Evolutionary conservation across 2,329 filamentous ascomycete genomes (phyloP), one percentile per base, ranked within the genome.

Genomic region (Gaeumannomyces tritici): DNA sequence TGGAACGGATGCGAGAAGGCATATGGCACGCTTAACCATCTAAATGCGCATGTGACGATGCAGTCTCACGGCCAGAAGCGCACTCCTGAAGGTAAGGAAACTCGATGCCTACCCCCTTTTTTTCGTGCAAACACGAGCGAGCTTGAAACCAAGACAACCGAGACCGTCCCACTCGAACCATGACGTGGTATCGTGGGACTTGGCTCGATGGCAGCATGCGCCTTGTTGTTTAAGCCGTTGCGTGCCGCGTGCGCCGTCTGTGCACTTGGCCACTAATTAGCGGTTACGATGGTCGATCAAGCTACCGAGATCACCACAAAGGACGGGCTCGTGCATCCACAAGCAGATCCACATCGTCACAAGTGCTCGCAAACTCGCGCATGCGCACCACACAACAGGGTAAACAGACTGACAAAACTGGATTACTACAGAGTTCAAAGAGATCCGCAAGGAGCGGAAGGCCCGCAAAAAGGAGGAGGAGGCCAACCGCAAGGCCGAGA

Each of bases 381-480:
- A 8, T 47, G 56, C 57, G 18, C n/a, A 7, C 7, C 7, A 24
- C n/a, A n/a, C n/a, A 3, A 51, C 2, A 3, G n/a, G 42, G 24
- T 21, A 6, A 51, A n/a, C 6, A 5, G 2, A 51, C 42, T 51
- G 6, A 51, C 42, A 8, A n/a, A n/a, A 51, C 5, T 1, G 9
- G 9, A 51, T 51, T n/a, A 2, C 4, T n/a, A 67, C 72, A 98
- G 95, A 98, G 76, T 98, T 99, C 79, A 99, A 99, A 74, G 95
- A 99, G 72, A 97, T 98, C 64, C 90, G 95, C 66, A 98, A 98
- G 73, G 93, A 98, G 73, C 98, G 95, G 95, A 99, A 98, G 80
- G 90, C 91, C 54, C 91, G 95, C 71, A 98, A 98, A 85, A 99
- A 99, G 90, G 95, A 98, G 74, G 93, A 98, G 70, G 93, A 98